Evolutionary conservation across 352 stramenopile genomes (phyloP), one percentile per base, ranked within the genome.

Genomic region (Globisporangium nagaii): DNA sequence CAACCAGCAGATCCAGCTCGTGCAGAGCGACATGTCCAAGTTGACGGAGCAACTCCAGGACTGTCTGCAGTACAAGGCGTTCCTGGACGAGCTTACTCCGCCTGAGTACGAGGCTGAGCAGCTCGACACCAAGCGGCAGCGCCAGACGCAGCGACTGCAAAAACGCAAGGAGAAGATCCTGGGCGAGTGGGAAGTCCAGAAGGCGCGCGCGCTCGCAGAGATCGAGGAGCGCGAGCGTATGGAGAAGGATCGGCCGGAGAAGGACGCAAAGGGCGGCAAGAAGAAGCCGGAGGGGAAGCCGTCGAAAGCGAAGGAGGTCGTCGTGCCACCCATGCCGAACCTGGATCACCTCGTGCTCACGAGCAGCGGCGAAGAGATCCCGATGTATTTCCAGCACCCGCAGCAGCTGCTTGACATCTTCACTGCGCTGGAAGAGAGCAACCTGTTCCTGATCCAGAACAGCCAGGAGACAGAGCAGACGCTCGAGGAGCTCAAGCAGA

Each of bases 371-470:
- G 91, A 98, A 47, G 92, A 98, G 54, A 79, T 94, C 32, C 91
- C 91, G 17, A 98, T 98, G 90, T 98, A 97, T 64, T 98, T 98
- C 60, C 79, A 93, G 47, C 74, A 96, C 20, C 93, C 94, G 12
- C 70, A 94, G 56, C 95, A 98, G 48, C 71, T 98, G 2, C 73
- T 98, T 1, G 89, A 97, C 36, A 95, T 98, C 31, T 98, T 98
- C 66, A 94, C 79, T 13, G 73, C 83, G 3, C 63, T 98, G 25
- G 95, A 98, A 66, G 89, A 98, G 57, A 94, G 93, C 71, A 98
- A 98, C 53, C 74, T 98, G 42, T 98, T 98, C 58, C 58, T 98
- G 27, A 98, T 98, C 58, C 90, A 98, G 62, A 98, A 98, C 71
- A 96, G 81, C 52, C 90, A 98, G 62, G 90, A 98, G 58, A 98